These are phyloP conservation scores for Tulasnella sp. DNA, from an alignment of 768 basidiomycete genomes.

Conservation along the genomic window DNA sequence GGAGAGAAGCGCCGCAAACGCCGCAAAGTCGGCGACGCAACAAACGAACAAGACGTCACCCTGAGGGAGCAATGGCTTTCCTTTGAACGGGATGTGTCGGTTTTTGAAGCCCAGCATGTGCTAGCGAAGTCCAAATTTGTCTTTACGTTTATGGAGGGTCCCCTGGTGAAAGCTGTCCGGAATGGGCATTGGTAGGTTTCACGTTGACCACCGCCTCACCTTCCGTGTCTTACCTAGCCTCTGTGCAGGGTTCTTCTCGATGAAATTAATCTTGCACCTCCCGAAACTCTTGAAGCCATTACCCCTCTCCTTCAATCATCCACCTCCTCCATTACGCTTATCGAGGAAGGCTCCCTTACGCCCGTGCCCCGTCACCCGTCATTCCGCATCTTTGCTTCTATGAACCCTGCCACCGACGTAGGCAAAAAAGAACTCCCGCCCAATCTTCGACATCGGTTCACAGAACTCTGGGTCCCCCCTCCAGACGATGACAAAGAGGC, in stretches of 20 bases:
- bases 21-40: conserved; percentile 38
- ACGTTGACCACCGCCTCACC: neutral
- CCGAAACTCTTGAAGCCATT: conserved; percentile 90
- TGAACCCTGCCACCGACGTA: conserved; percentile 98
- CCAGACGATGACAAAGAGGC: conserved; percentile 90
- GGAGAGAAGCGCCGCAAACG: conserved; percentile 52
- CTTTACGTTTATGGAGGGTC: conserved; percentile 92
- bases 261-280: conserved; percentile 87
- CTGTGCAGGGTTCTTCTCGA: conserved; percentile 78
- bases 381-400: conserved; percentile 95
- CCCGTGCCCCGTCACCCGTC: conserved; percentile 84
- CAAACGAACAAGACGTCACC: conserved; percentile 22
- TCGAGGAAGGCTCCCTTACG: conserved; percentile 84
- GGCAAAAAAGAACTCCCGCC: conserved; percentile 96
- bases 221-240: neutral
- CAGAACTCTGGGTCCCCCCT: conserved; percentile 88
- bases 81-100: conserved; percentile 54
- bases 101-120: conserved; percentile 84
- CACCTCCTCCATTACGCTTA: conserved; percentile 78
- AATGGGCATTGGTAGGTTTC: conserved; percentile 75
- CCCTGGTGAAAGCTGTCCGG: conserved; percentile 79
- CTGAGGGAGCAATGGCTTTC: conserved; percentile 59
- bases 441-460: conserved; percentile 81
- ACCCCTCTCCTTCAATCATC: conserved; percentile 78
- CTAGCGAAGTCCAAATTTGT: conserved; percentile 79